phyloP scores from a whole-genome alignment of 768 basidiomycete genomes.

The Podaxis pistillaris region DNA sequence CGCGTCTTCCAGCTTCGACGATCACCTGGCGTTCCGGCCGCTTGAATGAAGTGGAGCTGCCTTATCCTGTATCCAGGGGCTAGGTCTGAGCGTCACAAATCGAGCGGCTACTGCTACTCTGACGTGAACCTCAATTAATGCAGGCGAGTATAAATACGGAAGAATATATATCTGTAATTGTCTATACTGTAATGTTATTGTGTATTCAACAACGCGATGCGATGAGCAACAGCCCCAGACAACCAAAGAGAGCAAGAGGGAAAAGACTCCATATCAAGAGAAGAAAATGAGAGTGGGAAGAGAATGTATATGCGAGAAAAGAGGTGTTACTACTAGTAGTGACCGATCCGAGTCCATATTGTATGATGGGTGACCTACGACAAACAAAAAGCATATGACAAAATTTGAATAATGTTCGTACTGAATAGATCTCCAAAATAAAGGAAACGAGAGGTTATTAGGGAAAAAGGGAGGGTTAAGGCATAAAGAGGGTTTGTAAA shows the following conservation, averaged over 20 bases:
- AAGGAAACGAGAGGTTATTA: neutral
- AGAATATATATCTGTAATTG: neutral
- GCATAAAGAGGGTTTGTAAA: slow-evolving; percentile 5
- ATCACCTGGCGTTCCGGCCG: neutral
- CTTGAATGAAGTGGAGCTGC: neutral
- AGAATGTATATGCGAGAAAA: neutral
- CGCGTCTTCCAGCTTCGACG: neutral
- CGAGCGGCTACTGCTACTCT: neutral
- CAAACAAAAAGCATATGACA: neutral
- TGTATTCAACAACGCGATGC: neutral
- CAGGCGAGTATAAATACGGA: neutral
- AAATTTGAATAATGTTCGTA: slow-evolving; percentile 2
- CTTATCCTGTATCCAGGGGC: neutral
- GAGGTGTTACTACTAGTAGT: neutral
- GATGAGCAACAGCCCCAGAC: neutral
- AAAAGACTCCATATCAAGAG: neutral
- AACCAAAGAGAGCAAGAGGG: neutral
- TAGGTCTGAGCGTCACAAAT: neutral
- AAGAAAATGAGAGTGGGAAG: neutral
- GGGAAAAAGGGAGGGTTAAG: slow-evolving; percentile 1
- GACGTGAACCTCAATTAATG: neutral
- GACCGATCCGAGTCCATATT: slow-evolving; percentile 8
- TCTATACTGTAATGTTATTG: neutral
- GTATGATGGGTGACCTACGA: slow-evolving; percentile 1
- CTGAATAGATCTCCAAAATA: slow-evolving; percentile 9